These are phyloP conservation scores for Wickerhamomyces ciferrii DNA, from an alignment of 805 yeast genomes.

Conservation along the genomic window DNA sequence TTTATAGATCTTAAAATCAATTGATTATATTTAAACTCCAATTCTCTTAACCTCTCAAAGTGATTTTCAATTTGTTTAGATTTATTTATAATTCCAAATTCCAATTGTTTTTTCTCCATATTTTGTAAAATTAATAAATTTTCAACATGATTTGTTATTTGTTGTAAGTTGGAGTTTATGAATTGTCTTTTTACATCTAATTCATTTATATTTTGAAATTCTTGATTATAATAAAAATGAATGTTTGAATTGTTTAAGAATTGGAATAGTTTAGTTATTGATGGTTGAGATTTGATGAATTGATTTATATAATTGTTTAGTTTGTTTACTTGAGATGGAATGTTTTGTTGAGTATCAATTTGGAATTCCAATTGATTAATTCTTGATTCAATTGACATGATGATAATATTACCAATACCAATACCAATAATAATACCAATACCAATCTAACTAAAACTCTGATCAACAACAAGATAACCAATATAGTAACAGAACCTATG, in stretches of 20 bases:
- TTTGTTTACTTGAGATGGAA: too few species aligned
- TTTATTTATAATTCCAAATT: background rate
- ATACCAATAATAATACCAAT: too few species aligned
- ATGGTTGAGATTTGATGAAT: background rate
- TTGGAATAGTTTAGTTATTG: background rate
- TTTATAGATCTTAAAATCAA: slow-evolving; percentile 16
- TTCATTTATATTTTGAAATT: background rate
- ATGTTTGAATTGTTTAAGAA: background rate
- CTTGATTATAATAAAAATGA: background rate
- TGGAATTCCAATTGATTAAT: too few species aligned
- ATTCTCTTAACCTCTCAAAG: slow-evolving; percentile 2
- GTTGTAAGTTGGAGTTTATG: background rate
- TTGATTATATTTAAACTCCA: slow-evolving; percentile 17
- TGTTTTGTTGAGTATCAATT: too few species aligned
- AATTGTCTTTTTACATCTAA: background rate
- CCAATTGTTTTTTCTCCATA: background rate
- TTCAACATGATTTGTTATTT: background rate
- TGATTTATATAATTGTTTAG: slow-evolving; percentile 1
- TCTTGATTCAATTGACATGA: too few species aligned
- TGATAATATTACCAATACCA: too few species aligned
- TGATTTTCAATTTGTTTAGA: background rate
- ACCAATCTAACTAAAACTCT: too few species aligned
- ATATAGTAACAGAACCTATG: too few species aligned
- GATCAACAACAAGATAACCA: too few species aligned
- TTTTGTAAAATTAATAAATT: background rate